Base-by-base conservation (phyloP, 1,139 yeast genomes). In the Yamadazyma oceani region DNA sequence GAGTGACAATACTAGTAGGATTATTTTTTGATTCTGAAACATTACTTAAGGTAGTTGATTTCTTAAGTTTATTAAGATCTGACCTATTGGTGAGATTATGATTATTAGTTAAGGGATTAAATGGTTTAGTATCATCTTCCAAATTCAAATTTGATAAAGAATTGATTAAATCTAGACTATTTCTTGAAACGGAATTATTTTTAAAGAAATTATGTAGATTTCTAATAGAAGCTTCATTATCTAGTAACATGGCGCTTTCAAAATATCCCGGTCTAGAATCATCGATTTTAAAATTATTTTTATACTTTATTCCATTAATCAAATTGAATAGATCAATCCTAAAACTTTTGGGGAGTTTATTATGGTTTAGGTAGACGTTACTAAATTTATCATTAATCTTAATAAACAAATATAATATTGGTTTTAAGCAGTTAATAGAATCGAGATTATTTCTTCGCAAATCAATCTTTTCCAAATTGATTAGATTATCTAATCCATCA, bases 261-360 rank as follows among this genome's bases (percentile, higher is more conserved):
- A 80, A 75, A 42, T 80, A 73, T 1, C 86, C 85, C 0, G 86
- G 85, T 41, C 73, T 59, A 8, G 82, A 75, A 39, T 82, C 85
- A 52, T 80, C 85, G 35, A 80, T 72, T 48, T 73, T 69, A 43
- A 79, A 55, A 15, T 55, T 55, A 41, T 75, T 78, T 27, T 64
- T 62, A 42, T 68, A 73, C 38, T 69, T 73, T 19, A 75, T 74
- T 11, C 82, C 82, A 48, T 80, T 76, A 43, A 69, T 56, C 41
- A 73, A 51, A 52, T 79, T 78, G 56, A 79, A 79, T 22, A 79
- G 50, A 34, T 79, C 83, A 22, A 70, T 66, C 42, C 85, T 54
- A 46, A 73, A 76, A 21, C 67, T 70, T 47, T 78, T 71, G 16
- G 62, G 77, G 39, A 66, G 62, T 35, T 68, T 67, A 48, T 79